Evolutionary conservation across 768 basidiomycete species (phyloP).

Genomic region (Tylopilus sp.): DNA sequence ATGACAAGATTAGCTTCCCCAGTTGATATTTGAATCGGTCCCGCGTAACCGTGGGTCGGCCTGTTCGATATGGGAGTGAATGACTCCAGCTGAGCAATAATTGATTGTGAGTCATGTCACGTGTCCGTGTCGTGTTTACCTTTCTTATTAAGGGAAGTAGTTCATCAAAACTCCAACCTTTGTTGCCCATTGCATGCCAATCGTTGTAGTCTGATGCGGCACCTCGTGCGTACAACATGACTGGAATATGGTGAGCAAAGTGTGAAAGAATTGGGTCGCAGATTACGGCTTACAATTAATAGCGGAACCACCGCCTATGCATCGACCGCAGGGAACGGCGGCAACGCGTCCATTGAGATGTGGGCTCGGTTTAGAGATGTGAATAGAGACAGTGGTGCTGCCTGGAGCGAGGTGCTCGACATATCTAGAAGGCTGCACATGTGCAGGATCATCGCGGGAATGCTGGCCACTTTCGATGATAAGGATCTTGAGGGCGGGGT

Average conservation of each 20-base stretch:
- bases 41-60: conserved; percentile 34
- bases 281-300: conserved; percentile 48
- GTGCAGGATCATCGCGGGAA: conserved; percentile 41
- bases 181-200: conserved; percentile 48
- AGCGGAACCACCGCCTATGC: conserved; percentile 59
- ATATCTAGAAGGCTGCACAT: conserved; percentile 54
- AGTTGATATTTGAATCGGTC: conserved; percentile 27
- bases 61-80: conserved; percentile 32
- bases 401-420: conserved; percentile 38
- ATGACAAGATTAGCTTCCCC: conserved; percentile 1
- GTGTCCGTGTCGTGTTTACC: conserved; percentile 28
- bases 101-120: too few species aligned
- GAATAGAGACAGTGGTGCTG: conserved; percentile 39
- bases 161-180: conserved; percentile 58
- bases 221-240: conserved; percentile 55
- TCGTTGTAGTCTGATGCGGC: conserved; percentile 64
- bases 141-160: conserved; percentile 58
- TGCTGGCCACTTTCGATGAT: conserved; percentile 58
- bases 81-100: conserved; percentile 30
- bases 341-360: conserved; percentile 44
- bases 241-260: conserved; percentile 2
- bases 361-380: conserved; percentile 33
- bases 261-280: background rate
- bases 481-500: conserved; percentile 54
- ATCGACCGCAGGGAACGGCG: conserved; percentile 44